Percentiles rank a stretch among this genome's conserved stretches.
phyloP scores from a whole-genome alignment of 768 basidiomycete species.

The Auriculariales sp. region DNA sequence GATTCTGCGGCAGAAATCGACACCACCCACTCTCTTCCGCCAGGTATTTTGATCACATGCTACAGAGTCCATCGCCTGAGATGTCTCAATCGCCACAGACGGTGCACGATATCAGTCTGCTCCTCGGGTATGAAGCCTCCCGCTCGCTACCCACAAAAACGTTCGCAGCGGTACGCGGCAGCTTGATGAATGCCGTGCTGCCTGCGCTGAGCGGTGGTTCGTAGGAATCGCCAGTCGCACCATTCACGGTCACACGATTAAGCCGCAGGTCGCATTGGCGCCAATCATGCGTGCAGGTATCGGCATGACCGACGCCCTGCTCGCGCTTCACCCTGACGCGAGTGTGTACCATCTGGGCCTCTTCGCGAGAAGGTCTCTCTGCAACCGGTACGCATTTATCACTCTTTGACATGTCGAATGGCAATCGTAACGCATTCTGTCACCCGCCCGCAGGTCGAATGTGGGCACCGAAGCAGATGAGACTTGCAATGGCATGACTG shows the following conservation, averaged over 20 bases:
- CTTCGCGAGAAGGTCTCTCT: slow-evolving; percentile 75
- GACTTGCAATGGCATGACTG: not conserved
- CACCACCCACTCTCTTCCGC: slow-evolving; percentile 60
- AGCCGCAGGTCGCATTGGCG: slow-evolving; percentile 67
- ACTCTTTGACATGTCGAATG: too few relatives aligned
- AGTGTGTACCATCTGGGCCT: slow-evolving; percentile 85
- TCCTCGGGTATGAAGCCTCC: slow-evolving; percentile 76
- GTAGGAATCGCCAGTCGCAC: slow-evolving; percentile 65
- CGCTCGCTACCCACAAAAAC: slow-evolving; percentile 45
- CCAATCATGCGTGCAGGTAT: slow-evolving; percentile 89
- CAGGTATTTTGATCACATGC: slow-evolving; percentile 31
- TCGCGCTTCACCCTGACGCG: slow-evolving; percentile 76
- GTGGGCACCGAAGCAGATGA: slow-evolving; percentile 19
- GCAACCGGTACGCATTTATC: too few relatives aligned
- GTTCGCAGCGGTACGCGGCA: slow-evolving; percentile 45
- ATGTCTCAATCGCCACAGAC: slow-evolving; percentile 29
- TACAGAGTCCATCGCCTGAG: not conserved
- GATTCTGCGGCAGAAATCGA: slow-evolving; percentile 46
- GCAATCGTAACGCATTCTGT: too few relatives aligned
- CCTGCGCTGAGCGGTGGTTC: slow-evolving; percentile 2
- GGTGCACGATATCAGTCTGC: slow-evolving; percentile 56
- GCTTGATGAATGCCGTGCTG: not conserved
- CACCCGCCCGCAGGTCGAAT: too few relatives aligned
- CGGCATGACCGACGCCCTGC: slow-evolving; percentile 81
- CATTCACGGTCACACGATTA: slow-evolving; percentile 62